Base-by-base conservation (phyloP, 805 yeast species). In the Suhomyces vadensis region DNA sequence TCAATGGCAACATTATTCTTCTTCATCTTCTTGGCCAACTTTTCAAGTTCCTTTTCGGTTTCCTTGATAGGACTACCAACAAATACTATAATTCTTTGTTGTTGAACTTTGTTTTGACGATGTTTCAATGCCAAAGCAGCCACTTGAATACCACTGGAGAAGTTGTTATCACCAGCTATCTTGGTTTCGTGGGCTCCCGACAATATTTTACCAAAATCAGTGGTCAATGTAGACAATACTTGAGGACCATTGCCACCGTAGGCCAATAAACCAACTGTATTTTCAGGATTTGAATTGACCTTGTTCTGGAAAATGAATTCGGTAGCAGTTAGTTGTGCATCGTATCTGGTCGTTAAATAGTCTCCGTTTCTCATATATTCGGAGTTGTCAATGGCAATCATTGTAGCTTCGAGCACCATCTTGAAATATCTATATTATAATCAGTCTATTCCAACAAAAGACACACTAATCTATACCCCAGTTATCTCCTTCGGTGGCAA, bases 321-420 rank as follows among this genome's bases (percentile, higher is more conserved):
- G 22, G 91, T 90, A 7, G 97, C 83, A 50, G 94, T 96, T 49
- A 87, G 73, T 67, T 94, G 97, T 1, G 98, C 97, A 51, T 87
- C 95, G 61, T 83, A 91, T 58, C 99, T 78, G 11, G 91, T 83
- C 13, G 95, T 82, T 27, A 87, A 77, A 59, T 84, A 94, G 65
- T 94, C 99, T 24, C 98, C 99, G 63, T 94, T 94, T 58, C 99
- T 78, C 81, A 91, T 87, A 66, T 77, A 92, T 71, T 94, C 99
- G 41, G 97, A 89, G 75, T 90, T 92, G 74, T 94, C 99, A 60
- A 94, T 79, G 59, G 90, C 88, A 50, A 94, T 79, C 86, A 94
- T 91, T 11, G 97, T 87, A 51, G 98, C 98, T 70, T 94, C 99
- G 58, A 91, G 78, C 51, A 85, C 97, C 97, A 90, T 90, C 43